phyloP scores from a whole-genome alignment of 208 protist genomes.

The Wallacemonas sp. region DNA sequence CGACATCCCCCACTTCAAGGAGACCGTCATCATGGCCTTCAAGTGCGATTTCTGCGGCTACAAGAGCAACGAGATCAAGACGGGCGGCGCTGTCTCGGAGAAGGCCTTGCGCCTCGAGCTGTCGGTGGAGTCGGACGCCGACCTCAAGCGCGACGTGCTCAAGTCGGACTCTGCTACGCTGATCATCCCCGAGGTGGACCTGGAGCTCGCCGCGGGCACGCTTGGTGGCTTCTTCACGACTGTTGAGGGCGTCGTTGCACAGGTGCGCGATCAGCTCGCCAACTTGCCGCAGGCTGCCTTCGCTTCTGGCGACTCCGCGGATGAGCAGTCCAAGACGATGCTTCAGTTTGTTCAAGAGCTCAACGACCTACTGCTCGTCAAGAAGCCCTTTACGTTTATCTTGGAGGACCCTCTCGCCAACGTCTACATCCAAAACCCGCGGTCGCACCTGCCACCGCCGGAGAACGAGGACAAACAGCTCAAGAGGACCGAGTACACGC shows the following conservation, averaged over 20 bases:
- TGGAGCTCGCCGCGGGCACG: slow-evolving; percentile 89
- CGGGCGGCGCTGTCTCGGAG: slow-evolving; percentile 81
- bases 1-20: slow-evolving; percentile 96
- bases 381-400: slow-evolving; percentile 90
- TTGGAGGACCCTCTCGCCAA: slow-evolving; percentile 93
- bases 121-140: slow-evolving; percentile 66
- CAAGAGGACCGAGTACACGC: slow-evolving; percentile 69
- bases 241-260: slow-evolving; percentile 90
- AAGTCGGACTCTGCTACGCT: slow-evolving; percentile 93
- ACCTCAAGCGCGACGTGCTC: slow-evolving; percentile 94
- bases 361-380: slow-evolving; percentile 57
- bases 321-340: slow-evolving; percentile 67
- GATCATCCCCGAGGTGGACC: slow-evolving; percentile 84
- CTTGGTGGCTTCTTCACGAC: slow-evolving; percentile 95
- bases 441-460: slow-evolving; percentile 79
- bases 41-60: slow-evolving; percentile 94
- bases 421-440: slow-evolving; percentile 93
- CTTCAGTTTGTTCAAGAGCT: slow-evolving; percentile 84
- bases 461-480: slow-evolving; percentile 89
- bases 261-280: slow-evolving; percentile 87
- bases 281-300: slow-evolving; percentile 82
- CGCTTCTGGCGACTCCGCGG: slow-evolving; percentile 69
- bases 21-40: slow-evolving; percentile 94
- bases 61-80: slow-evolving; percentile 94
- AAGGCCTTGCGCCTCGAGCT: slow-evolving; percentile 79